phyloP scores from a whole-genome alignment of 2,329 filamentous ascomycete genomes.

The Ascochyta fabae region DNA sequence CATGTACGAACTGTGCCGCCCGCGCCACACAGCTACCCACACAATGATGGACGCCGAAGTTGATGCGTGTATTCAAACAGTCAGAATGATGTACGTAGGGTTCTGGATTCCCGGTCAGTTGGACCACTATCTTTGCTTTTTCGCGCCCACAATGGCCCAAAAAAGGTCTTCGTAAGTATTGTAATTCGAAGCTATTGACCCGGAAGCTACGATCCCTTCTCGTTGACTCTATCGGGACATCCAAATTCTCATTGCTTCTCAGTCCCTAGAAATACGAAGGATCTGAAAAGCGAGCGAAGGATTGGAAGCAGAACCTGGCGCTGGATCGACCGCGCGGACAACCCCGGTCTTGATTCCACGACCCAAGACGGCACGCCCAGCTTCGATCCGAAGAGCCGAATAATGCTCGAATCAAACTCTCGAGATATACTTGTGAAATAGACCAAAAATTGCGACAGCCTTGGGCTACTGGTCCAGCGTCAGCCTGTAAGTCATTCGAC shows the following conservation, averaged over 20 bases:
- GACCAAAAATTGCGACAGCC: neutral
- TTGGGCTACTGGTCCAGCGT: neutral
- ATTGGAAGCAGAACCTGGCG: neutral
- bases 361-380: neutral
- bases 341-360: neutral
- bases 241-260: neutral
- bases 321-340: neutral
- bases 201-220: neutral
- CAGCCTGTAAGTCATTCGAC: neutral
- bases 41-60: slow-evolving; percentile 6
- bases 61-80: neutral
- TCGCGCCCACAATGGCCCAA: neutral
- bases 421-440: neutral
- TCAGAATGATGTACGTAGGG: slow-evolving; percentile 11
- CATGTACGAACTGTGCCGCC: neutral
- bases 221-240: neutral
- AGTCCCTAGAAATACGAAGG: neutral
- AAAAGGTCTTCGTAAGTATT: neutral
- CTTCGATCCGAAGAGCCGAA: neutral
- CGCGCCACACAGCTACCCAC: slow-evolving; percentile 6
- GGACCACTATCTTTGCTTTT: slow-evolving; percentile 12
- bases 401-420: neutral
- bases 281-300: slow-evolving; percentile 3
- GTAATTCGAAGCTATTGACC: neutral
- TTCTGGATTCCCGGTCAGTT: neutral